Percentiles rank a stretch among this genome's conserved stretches.
phyloP scores from a whole-genome alignment of 192 early-diverging fungal species.

The Physocladia obscura region DNA sequence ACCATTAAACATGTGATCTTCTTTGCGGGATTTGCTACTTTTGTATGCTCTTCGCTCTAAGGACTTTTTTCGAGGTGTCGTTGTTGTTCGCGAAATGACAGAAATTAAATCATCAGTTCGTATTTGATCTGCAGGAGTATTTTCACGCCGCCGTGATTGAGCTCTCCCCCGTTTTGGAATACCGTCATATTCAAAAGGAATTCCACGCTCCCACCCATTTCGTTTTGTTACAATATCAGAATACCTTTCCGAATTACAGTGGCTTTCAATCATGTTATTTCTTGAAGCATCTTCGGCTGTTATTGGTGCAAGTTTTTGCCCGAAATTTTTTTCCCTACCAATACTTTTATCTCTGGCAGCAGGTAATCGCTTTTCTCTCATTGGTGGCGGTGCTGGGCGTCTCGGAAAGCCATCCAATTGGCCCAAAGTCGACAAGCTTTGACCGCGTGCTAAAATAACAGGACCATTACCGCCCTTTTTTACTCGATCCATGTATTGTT shows the following conservation, averaged over 20 bases:
- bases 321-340: too few species aligned
- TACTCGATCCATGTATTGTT: slow-evolving; percentile 20
- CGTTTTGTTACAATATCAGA: slow-evolving; percentile 5
- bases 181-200: not conserved
- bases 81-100: too few species aligned
- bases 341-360: too few species aligned
- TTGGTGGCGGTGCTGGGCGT: not conserved
- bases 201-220: slow-evolving; percentile 4
- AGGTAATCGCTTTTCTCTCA: too few species aligned
- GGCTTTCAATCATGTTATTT: too few species aligned
- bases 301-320: not conserved
- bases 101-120: not conserved
- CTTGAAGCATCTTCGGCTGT: too few species aligned
- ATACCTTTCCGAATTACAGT: slow-evolving; percentile 13
- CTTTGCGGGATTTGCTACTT: too few species aligned
- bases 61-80: too few species aligned
- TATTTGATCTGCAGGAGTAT: not conserved
- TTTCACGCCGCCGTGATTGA: not conserved
- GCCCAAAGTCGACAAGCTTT: too few species aligned
- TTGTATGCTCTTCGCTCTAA: too few species aligned
- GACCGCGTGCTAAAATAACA: not conserved
- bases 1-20: too few species aligned
- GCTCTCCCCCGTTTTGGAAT: not conserved
- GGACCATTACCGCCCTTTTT: slow-evolving; percentile 13
- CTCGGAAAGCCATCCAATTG: too few species aligned